Base-by-base conservation (phyloP, 352 stramenopile genomes). In the Phytophthora syringae region DNA sequence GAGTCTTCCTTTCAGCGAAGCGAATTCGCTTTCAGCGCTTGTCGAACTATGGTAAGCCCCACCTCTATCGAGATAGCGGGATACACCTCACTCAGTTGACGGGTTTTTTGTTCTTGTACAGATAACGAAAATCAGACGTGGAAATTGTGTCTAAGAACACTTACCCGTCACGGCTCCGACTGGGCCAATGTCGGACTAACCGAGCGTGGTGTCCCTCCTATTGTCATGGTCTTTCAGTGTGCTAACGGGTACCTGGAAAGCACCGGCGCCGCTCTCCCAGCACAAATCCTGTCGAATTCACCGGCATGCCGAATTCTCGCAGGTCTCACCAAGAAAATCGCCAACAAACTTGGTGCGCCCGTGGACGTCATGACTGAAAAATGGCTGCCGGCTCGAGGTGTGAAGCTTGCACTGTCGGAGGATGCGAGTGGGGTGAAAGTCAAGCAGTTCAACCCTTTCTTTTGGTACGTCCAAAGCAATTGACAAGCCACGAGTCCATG, bases 281-380 rank as follows among this genome's bases (percentile, higher is more conserved):
- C 72, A 0, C 74, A 93, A 27, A 68, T 94, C 7, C 53, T 94
- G 16, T 82, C 79, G 21, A 92, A 91, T 43, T 93, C 84, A 7
- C 84, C 84, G 5, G 74, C 85, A 3, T 92, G 85, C 44, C 85
- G 85, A 3, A 82, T 94, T 10, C 67, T 95, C 10, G 83, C 84
- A 2, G 87, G 87, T 2, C 67, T 95, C 21, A 94, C 87, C 12
- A 95, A 95, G 66, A 93, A 94, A 65, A 79, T 93, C 30, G 87
- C 80, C 27, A 93, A 90, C 66, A 94, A 95, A 43, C 69, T 95
- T 2, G 87, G 87, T 12, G 69, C 82, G 0, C 87, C 87, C 0
- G 65, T 93, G 37, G 87, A 95, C 47, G 84, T 94, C 36, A 95
- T 95, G 85, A 93, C 85, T 6, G 82, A 95, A 21, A 87, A 89